Base-by-base conservation (phyloP, 306 rosid genomes). In the Vigna mungo region DNA sequence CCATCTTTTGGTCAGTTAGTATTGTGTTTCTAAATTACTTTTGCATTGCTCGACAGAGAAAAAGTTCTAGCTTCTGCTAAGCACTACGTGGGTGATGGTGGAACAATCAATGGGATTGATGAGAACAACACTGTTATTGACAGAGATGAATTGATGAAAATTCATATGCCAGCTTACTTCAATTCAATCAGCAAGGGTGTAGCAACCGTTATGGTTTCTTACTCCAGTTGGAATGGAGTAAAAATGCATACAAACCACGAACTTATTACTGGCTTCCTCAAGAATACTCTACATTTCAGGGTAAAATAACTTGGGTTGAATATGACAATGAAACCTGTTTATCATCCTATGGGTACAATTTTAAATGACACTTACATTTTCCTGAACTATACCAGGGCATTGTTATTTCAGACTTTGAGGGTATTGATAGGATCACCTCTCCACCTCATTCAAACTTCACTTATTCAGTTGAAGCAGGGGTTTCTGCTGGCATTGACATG, bases 401-500 rank as follows among this genome's bases (percentile, higher is more conserved):
- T 53, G 89, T 86, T 18, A 83, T 86, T 69, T 83, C 89, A 69
- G 89, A 86, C 71, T 83, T 70, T 80, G 79, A 86, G 30, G 89
- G 89, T 18, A 63, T 86, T 48, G 89, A 86, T 65, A 80, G 80
- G 82, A 84, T 84, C 11, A 83, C 89, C 51, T 30, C 82, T 7
- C 89, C 87, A 36, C 69, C 78, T 55, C 87, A 72, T 83, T 79
- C 89, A 49, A 81, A 86, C 79, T 74, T 78, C 71, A 51, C 85
- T n/a, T 78, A 80, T 53, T 86, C 87, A 59, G 55, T 83, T 64
- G 71, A 68, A 80, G 85, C 87, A 16, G 87, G 82, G 78, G 71
- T 86, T 23, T 62, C 66, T 63, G 84, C 89, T 17, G 89, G 89
- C 71, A 86, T 86, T 80, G 89, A 86, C 84, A 84, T 84, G 87